Evolutionary conservation across 2,329 filamentous ascomycete species (phyloP), one percentile per base, ranked within the genome.

Genomic region (Pseudogymnoascus pannorum): DNA sequence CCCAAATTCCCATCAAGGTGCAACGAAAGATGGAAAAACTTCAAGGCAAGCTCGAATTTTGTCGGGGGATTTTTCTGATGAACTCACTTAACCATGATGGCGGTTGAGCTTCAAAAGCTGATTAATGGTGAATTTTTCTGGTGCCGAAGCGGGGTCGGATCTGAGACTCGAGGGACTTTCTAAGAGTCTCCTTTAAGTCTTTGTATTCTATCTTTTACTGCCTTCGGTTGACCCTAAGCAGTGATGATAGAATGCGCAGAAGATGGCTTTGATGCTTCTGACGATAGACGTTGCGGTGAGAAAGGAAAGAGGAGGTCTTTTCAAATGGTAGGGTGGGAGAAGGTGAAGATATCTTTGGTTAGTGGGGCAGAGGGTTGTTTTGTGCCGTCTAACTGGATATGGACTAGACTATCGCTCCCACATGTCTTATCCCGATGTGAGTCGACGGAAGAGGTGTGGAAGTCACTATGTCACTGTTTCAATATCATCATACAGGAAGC

Each of bases 31-130:
- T 33, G 48, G 48, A 33, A 54, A 54, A 54, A 54, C 48, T 12
- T 20, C 48, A 31, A 14, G 29, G 36, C 48, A 38, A 33, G 29
- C 48, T 44, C 26, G 48, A 59, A 36, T 60, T 40, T 48, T 62
- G 9, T 26, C 20, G 22, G 26, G 60, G 40, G 14, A 40, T 61
- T 57, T 54, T 33, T 24, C 9, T 31, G 58, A 29, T 64, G 22
- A 61, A 93, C 92, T 89, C 89, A 97, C 92, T 97, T 97, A 79
- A 99, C 94, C 94, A 99, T 99, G 79, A 92, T 97, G 88, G 82
- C 91, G 90, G 92, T 90, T 77, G 85, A 88, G 78, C 76, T 76
- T 71, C 68, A 64, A 68, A 72, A 72, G 69, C 68, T 71, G 68
- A 69, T 72, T 70, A 70, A 68, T 67, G 62, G 64, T 62, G 63